phyloP scores from a whole-genome alignment of 192 early-diverging fungal species.

The Kickxella alabastrina region DNA sequence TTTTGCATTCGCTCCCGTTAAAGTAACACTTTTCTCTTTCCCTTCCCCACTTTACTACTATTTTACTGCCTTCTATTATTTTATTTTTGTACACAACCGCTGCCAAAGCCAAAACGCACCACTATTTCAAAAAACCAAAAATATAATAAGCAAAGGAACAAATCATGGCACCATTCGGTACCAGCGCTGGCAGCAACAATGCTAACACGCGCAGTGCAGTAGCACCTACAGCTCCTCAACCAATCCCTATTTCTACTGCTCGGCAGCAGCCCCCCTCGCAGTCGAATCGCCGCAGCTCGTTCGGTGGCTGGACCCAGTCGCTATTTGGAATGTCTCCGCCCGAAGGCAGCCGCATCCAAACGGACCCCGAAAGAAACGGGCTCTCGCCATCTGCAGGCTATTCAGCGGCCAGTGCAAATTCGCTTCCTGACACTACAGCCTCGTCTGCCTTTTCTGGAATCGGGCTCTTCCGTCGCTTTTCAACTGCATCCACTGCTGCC shows the following conservation, averaged over 20 bases:
- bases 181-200: too few species aligned
- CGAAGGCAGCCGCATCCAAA: neutral
- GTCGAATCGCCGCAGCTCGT: conserved; percentile 37
- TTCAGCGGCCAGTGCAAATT: conserved; percentile 5
- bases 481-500: conserved; percentile 17
- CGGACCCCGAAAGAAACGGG: neutral
- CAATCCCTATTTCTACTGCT: neutral
- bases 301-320: conserved; percentile 31
- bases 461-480: conserved; percentile 42
- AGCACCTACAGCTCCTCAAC: neutral
- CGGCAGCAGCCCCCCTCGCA: conserved; percentile 3
- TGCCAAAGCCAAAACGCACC: too few species aligned
- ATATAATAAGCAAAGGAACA: too few species aligned
- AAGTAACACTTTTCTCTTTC: too few species aligned
- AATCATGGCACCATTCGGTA: too few species aligned
- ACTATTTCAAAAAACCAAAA: too few species aligned
- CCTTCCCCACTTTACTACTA: too few species aligned
- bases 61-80: too few species aligned
- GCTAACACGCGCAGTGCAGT: too few species aligned
- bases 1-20: too few species aligned
- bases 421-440: conserved; percentile 15
- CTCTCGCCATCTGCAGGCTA: neutral
- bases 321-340: conserved; percentile 23
- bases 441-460: conserved; percentile 27
- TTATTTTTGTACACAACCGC: too few species aligned